Conservation (phyloP, 2,329 filamentous ascomycete genomes). For the Sporothrix phasma region DNA sequence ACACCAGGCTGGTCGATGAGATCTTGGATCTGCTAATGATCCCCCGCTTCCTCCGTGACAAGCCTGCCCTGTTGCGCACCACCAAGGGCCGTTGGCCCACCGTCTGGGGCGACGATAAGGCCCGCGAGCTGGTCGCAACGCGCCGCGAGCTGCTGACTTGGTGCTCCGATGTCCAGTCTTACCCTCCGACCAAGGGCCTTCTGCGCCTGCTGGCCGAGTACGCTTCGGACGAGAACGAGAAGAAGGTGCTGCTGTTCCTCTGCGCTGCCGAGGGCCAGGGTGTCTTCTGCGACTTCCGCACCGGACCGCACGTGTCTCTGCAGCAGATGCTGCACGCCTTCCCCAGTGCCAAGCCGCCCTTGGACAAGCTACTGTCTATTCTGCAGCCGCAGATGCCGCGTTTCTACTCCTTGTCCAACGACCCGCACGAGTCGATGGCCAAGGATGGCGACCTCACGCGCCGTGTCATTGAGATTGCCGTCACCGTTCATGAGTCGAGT, state of each 20-base stretch:
- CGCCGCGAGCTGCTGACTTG: constrained; percentile 87
- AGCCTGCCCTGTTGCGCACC: constrained; percentile 70
- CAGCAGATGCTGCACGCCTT: constrained; percentile 84
- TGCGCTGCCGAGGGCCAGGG: constrained; percentile 85
- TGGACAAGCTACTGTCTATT: constrained; percentile 69
- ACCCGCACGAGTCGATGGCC: constrained; percentile 65
- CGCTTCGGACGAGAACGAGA: constrained; percentile 69
- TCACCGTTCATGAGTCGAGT: constrained; percentile 79
- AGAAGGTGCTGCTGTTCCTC: constrained; percentile 78
- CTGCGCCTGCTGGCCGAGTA: constrained; percentile 80
- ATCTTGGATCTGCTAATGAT: constrained; percentile 74
- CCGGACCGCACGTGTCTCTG: constrained; percentile 75
- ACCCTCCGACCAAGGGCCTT: constrained; percentile 79
- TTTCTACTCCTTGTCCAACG: constrained; percentile 96
- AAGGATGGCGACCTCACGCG: constrained; percentile 58
- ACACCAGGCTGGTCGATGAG: constrained; percentile 65
- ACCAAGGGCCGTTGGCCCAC: constrained; percentile 84
- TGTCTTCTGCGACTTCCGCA: constrained; percentile 88
- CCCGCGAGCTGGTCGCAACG: constrained; percentile 80
- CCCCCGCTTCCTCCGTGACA: constrained; percentile 73
- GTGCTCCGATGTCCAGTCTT: constrained; percentile 90
- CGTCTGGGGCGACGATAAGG: constrained; percentile 86
- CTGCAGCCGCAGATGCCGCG: constrained; percentile 89
- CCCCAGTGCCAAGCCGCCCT: constrained; percentile 78
- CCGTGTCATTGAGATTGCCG: constrained; percentile 88